Percentiles rank a stretch among this genome's conserved stretches.
phyloP scores from a whole-genome alignment of 495 filamentous ascomycete species.

The Penicillium crystallinum region DNA sequence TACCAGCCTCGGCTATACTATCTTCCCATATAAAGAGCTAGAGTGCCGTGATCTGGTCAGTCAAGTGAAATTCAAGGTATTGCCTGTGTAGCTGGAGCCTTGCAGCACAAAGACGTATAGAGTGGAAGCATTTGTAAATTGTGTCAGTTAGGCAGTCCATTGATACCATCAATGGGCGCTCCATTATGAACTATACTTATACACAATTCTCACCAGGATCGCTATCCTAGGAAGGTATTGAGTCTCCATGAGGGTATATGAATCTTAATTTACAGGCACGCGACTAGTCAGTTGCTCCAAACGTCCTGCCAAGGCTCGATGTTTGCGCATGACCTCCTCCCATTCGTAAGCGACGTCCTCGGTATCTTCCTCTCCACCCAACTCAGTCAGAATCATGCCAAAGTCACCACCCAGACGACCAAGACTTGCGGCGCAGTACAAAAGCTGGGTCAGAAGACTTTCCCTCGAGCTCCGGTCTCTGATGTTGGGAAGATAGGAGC shows the following conservation, averaged over 20 bases:
- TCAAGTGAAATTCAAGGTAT: not conserved
- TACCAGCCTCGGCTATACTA: too few species aligned
- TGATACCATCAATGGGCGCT: not conserved
- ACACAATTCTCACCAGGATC: not conserved
- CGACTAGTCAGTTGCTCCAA: conserved; percentile 69
- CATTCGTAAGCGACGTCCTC: conserved; percentile 58
- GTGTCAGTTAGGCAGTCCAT: not conserved
- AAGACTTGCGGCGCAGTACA: conserved; percentile 92
- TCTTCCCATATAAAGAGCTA: too few species aligned
- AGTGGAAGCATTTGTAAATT: not conserved
- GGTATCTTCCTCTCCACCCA: conserved; percentile 51
- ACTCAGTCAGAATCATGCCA: conserved; percentile 72
- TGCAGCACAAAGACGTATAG: not conserved
- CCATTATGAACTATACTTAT: not conserved
- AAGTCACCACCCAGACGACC: conserved; percentile 92
- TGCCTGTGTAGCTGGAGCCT: not conserved
- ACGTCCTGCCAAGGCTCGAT: conserved; percentile 77
- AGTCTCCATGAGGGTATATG: not conserved
- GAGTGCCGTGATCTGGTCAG: not conserved
- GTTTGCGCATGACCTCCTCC: conserved; percentile 88
- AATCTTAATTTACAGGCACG: conserved; percentile 17
- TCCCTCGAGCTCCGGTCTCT: conserved; percentile 73
- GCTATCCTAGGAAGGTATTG: not conserved
- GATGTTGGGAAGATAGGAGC: conserved; percentile 76
- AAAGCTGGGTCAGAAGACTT: conserved; percentile 85